phyloP scores from a whole-genome alignment of 2,329 filamentous ascomycete species.

The Trichoderma hamatum region DNA sequence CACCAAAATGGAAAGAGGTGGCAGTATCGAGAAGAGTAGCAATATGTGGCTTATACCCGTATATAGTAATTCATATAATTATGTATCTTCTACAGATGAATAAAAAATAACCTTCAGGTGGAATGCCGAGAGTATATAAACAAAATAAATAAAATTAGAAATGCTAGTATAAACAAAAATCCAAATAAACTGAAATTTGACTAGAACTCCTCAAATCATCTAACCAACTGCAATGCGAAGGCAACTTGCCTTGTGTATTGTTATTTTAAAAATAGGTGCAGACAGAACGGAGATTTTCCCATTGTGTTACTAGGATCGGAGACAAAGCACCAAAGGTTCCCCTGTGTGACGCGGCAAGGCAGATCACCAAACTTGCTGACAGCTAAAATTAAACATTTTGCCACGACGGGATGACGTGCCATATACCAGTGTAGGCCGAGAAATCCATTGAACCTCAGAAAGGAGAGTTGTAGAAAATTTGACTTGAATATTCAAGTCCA shows the following conservation, averaged over 20 bases:
- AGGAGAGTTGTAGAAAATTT: background rate
- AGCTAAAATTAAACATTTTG: background rate
- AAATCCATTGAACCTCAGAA: background rate
- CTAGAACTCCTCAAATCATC: background rate
- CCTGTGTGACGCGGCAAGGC: background rate
- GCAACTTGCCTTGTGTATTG: background rate
- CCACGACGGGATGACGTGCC: background rate
- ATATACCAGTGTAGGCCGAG: background rate
- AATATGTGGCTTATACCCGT: background rate
- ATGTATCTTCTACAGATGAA: background rate
- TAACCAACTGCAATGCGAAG: background rate
- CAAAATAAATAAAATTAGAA: background rate
- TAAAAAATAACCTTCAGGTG: background rate
- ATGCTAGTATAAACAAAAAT: background rate
- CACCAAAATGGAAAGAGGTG: background rate
- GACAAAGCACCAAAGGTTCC: background rate
- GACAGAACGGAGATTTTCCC: background rate
- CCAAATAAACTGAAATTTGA: too few relatives aligned
- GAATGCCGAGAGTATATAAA: background rate
- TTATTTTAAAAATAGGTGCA: background rate
- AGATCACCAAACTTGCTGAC: background rate
- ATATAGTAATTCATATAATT: background rate
- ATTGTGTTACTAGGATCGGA: background rate
- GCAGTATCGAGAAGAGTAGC: background rate
- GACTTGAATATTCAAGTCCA: background rate